Evolutionary conservation across 768 basidiomycete genomes (phyloP), one percentile per base, ranked within the genome.

Genomic region (Serendipita sp.): DNA sequence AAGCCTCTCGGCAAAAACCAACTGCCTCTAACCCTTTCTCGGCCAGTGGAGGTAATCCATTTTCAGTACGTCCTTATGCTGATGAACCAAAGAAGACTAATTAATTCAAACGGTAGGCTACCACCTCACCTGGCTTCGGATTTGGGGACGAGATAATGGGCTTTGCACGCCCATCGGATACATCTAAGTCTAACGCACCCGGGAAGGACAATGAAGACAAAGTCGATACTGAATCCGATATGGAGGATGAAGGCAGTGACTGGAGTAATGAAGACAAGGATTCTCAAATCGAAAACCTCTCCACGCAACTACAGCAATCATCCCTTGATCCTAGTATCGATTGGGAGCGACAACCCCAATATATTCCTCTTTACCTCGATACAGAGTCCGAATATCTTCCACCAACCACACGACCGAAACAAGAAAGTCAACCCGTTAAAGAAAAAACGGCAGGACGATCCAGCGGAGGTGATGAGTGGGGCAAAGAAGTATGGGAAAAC

Each of bases 401-500:
- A 58, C 70, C 81, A 10, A 84, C 82, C 63, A 68, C 64, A 72
- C 48, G 84, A 78, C 67, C 69, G 78, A 0, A 75, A 78, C 1
- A 70, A 78, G 2, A 77, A 73, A 15, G 71, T 62, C 13, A 5
- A 41, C 13, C 41, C 41, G 5, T 67, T 23, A 67, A 70, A 3
- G 74, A 78, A 18, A 76, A 78, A 8, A 75, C 83, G 44, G 74
- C 77, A 28, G 77, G 78, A 32, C 75, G 75, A 30, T 73, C 71
- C 23, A 76, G 76, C 28, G 69, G 68, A 65, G 66, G 65, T 48
- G 71, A 70, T 23, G 70, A 58, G 15, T 88, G 85, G 90, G 73
- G 77, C 10, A 75, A 81, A 3, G 92, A 95, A 72, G 77, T 80
- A 18, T 95, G 90, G 71, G 92, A 93, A 74, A 85, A 88, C 70